phyloP scores from a whole-genome alignment of 345 rosid genomes.

The Cardamine occulta region DNA sequence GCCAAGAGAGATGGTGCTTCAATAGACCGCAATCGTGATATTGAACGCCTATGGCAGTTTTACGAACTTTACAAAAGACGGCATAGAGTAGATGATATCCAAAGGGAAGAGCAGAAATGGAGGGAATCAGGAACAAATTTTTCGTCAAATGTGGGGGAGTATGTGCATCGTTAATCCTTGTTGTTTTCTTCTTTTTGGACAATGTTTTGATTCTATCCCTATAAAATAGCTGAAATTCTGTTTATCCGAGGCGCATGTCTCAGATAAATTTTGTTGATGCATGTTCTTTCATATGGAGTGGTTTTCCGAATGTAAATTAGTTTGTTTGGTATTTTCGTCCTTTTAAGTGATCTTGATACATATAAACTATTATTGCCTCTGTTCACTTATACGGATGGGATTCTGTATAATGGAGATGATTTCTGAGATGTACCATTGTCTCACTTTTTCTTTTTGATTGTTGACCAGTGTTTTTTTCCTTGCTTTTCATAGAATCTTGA shows the following conservation, averaged over 20 bases:
- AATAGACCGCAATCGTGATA: slow-evolving; percentile 81
- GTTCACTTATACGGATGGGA: slow-evolving; percentile 6
- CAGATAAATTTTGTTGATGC: neutral
- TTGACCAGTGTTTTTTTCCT: slow-evolving; percentile 18
- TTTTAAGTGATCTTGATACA: slow-evolving; percentile 17
- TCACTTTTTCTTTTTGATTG: slow-evolving; percentile 25
- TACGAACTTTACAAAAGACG: slow-evolving; percentile 74
- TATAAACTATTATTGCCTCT: slow-evolving; percentile 11
- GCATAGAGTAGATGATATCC: slow-evolving; percentile 85
- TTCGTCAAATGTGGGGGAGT: slow-evolving; percentile 81
- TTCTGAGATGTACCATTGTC: slow-evolving; percentile 12
- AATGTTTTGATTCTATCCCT: slow-evolving; percentile 5
- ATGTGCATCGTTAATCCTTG: slow-evolving; percentile 46
- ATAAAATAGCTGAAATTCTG: neutral
- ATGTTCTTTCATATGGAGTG: slow-evolving; percentile 18
- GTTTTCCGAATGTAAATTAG: slow-evolving; percentile 15
- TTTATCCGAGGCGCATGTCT: slow-evolving; percentile 2
- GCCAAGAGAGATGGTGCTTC: slow-evolving; percentile 74
- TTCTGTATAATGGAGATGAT: slow-evolving; percentile 13
- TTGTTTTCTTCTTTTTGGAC: slow-evolving; percentile 27
- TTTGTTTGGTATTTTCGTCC: slow-evolving; percentile 5
- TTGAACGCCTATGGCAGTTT: slow-evolving; percentile 84
- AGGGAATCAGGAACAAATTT: slow-evolving; percentile 76
- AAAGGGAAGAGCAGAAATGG: slow-evolving; percentile 75
- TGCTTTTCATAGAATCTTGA: slow-evolving; percentile 44